Percentiles rank a stretch among this genome's conserved stretches.
Conservation (phyloP, 371 early-diverging fungal genomes). For the Blakeslea trispora region DNA sequence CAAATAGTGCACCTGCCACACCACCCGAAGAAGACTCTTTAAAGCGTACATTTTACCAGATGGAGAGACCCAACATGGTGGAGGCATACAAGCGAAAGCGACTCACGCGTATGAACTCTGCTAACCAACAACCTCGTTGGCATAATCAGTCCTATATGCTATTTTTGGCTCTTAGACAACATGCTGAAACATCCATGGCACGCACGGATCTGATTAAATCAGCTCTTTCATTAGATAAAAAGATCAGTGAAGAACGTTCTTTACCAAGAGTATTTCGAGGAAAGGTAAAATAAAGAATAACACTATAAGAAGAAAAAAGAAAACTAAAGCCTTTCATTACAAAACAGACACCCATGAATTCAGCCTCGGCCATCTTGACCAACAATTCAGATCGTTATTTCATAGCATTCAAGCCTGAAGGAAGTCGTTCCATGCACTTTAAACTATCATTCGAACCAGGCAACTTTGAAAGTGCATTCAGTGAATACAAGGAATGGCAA, state of each 20-base stretch:
- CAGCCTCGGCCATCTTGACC: constrained; percentile 78
- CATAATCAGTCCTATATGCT: constrained; percentile 84
- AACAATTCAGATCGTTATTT: constrained; percentile 82
- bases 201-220: constrained; percentile 72
- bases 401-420: constrained; percentile 68
- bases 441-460: constrained; percentile 76
- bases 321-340: no score
- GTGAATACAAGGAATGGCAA: constrained; percentile 76
- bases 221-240: constrained; percentile 73
- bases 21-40: constrained; percentile 5
- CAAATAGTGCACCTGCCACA: neutral
- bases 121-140: constrained; percentile 69
- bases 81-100: constrained; percentile 17
- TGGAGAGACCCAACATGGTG: neutral
- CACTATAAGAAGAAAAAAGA: neutral
- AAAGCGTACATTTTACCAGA: constrained; percentile 9
- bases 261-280: constrained; percentile 80
- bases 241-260: constrained; percentile 69
- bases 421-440: constrained; percentile 72
- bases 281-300: constrained; percentile 56
- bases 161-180: constrained; percentile 73
- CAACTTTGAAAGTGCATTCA: constrained; percentile 71
- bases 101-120: neutral
- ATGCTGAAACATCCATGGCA: constrained; percentile 63
- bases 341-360: constrained; percentile 78